Percentiles rank a stretch among this genome's conserved stretches.
Conservation (phyloP, 148 eudicot genomes). For the Rhododendron mucronatum region DNA sequence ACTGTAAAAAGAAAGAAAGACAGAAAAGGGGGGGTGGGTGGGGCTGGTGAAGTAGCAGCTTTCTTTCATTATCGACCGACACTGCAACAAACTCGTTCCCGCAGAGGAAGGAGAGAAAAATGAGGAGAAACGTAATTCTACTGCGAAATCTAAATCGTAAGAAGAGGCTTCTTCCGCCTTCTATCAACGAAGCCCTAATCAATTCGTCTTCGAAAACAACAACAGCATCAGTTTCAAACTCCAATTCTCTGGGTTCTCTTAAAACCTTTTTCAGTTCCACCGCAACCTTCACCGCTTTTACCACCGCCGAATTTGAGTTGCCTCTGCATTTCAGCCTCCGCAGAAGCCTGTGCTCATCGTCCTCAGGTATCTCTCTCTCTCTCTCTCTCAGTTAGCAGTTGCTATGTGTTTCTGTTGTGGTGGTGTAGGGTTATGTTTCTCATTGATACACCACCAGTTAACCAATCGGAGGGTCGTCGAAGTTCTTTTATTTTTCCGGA, state of each 20-base stretch:
- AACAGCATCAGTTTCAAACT: background rate
- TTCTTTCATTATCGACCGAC: no score
- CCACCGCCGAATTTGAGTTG: background rate
- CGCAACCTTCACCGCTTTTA: background rate
- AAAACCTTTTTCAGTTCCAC: background rate
- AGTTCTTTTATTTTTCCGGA: background rate
- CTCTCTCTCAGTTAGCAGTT: background rate
- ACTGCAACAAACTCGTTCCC: background rate
- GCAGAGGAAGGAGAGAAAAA: background rate
- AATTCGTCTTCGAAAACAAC: background rate
- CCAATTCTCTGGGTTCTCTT: background rate
- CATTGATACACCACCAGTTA: background rate
- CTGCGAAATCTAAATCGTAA: background rate
- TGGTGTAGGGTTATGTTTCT: background rate
- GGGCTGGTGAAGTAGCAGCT: no score
- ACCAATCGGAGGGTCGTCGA: background rate
- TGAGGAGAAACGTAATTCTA: background rate
- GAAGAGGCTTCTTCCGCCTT: background rate
- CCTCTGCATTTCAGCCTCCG: background rate
- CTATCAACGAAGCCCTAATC: background rate
- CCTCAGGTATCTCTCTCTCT: conserved; percentile 1
- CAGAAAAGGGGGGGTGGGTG: no score
- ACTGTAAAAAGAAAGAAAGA: no score
- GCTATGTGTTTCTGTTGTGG: background rate
- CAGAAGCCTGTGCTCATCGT: background rate